Percentiles rank a stretch among this genome's conserved stretches.
Conservation (phyloP, 2,329 filamentous ascomycete genomes). For the Penicillium psychrosexuale region DNA sequence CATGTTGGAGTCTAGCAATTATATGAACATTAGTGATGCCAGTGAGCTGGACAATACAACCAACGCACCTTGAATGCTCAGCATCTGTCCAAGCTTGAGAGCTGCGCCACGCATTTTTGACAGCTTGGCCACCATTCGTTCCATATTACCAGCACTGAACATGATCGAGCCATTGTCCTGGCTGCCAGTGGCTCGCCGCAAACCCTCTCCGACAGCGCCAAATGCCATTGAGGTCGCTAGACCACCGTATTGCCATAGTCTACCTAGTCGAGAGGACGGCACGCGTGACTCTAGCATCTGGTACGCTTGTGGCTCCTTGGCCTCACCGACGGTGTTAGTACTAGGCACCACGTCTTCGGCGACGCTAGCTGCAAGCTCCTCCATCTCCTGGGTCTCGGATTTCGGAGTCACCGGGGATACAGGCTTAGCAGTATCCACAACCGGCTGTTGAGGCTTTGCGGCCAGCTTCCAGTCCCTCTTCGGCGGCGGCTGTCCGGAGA, state of each 20-base stretch:
- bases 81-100: constrained; percentile 95
- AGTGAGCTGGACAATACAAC: background rate
- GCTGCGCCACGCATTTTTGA: constrained; percentile 96
- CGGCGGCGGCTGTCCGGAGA: constrained; percentile 46
- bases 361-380: constrained; percentile 48
- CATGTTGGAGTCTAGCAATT: constrained; percentile 73
- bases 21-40: background rate
- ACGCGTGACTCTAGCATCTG: constrained; percentile 84
- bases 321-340: constrained; percentile 15
- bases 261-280: constrained; percentile 78
- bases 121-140: constrained; percentile 85
- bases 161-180: constrained; percentile 69
- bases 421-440: background rate
- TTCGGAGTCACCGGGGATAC: background rate
- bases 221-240: constrained; percentile 94
- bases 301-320: constrained; percentile 49
- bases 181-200: constrained; percentile 75
- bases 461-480: constrained; percentile 17
- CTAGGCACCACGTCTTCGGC: constrained; percentile 38
- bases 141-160: constrained; percentile 86
- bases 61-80: constrained; percentile 75
- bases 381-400: constrained; percentile 40
- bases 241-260: constrained; percentile 92
- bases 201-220: constrained; percentile 79
- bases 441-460: background rate